Evolutionary conservation across 169 alveolate species (phyloP).

Genomic region (Perkinsus olseni): DNA sequence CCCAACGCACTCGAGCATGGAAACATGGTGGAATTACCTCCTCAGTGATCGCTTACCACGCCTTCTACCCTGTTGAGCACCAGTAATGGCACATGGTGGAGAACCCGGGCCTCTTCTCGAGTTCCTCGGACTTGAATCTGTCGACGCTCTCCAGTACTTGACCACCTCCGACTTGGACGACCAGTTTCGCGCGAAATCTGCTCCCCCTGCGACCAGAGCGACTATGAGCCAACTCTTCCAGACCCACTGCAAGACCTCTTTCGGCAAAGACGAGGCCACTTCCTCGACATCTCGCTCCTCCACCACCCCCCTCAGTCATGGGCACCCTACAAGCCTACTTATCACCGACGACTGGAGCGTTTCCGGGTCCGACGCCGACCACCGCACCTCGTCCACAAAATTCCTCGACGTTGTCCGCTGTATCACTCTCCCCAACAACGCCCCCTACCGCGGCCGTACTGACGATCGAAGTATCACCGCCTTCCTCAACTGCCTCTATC

Average conservation of each 20-base stretch:
- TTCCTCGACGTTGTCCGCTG: no score
- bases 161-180: not conserved
- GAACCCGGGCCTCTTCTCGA: not conserved
- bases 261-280: not conserved
- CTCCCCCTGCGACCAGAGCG: not conserved
- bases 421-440: no score
- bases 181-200: not conserved
- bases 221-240: not conserved
- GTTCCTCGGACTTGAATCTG: not conserved
- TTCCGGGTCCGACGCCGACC: not conserved
- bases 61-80: not conserved
- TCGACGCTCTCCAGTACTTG: not conserved
- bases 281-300: not conserved
- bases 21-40: not conserved
- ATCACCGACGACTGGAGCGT: not conserved
- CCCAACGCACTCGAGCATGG: not conserved
- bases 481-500: no score
- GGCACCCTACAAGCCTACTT: not conserved
- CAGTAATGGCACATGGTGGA: not conserved
- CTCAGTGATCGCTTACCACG: not conserved
- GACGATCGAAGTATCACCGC: no score
- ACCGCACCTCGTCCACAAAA: not conserved
- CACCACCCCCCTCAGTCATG: not conserved
- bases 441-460: no score
- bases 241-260: not conserved